Evolutionary conservation across 1,139 yeast species (phyloP).

Genomic region (Starmera stellimalicola): DNA sequence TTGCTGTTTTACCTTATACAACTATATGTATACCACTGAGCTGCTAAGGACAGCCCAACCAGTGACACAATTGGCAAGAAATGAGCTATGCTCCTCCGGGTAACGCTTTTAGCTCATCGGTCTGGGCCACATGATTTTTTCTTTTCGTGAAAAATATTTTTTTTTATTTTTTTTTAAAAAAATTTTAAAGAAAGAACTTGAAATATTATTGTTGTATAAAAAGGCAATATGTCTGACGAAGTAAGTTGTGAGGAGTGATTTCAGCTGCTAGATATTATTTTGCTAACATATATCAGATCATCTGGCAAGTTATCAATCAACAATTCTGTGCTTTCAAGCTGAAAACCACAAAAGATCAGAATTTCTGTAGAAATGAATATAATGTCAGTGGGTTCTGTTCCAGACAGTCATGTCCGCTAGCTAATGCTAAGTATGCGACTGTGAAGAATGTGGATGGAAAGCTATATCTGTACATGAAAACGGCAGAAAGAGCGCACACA

Average conservation of each 20-base stretch:
- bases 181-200: not conserved
- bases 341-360: conserved; percentile 71
- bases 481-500: conserved; percentile 94
- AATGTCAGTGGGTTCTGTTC: conserved; percentile 87
- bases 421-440: conserved; percentile 93
- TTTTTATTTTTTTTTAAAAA: not conserved
- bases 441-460: conserved; percentile 84
- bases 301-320: conserved; percentile 88
- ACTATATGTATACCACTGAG: no score
- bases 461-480: conserved; percentile 87
- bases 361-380: conserved; percentile 80
- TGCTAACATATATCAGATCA: conserved; percentile 33
- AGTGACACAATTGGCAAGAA: no score
- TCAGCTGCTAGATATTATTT: conserved; percentile 1
- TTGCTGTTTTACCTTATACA: no score
- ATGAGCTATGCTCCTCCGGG: not conserved
- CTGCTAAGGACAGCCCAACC: no score
- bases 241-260: conserved; percentile 12
- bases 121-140: conserved; percentile 1
- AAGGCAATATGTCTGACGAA: conserved; percentile 32
- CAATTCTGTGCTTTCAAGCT: conserved; percentile 85
- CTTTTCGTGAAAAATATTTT: not conserved
- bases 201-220: not conserved
- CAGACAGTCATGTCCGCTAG: conserved; percentile 91
- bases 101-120: not conserved